phyloP scores from a whole-genome alignment of 441 rosid species.

The Melastoma candidum region DNA sequence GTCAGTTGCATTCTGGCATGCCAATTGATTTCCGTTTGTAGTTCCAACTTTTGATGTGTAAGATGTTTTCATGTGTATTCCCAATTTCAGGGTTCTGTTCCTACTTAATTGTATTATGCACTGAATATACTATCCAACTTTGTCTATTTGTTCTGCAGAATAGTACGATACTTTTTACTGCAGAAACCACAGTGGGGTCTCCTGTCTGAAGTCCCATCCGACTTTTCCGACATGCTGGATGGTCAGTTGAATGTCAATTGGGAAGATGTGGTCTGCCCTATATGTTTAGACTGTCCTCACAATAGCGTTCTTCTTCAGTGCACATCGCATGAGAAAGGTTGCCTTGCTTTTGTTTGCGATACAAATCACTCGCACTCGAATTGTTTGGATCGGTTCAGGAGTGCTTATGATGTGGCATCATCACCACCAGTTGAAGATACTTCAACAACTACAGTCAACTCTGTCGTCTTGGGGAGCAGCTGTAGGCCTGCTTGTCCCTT shows the following conservation, averaged over 20 bases:
- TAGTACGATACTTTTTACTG: too few relatives aligned
- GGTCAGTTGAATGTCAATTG: conserved; percentile 42
- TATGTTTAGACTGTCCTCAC: conserved; percentile 91
- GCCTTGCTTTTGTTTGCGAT: conserved; percentile 79
- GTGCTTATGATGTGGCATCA: conserved; percentile 55
- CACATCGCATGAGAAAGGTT: conserved; percentile 73
- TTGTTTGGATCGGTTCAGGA: conserved; percentile 81
- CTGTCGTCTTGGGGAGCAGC: conserved; percentile 29
- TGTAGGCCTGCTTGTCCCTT: conserved; percentile 69
- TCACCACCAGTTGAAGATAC: conserved; percentile 35
- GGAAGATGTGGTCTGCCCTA: conserved; percentile 82
- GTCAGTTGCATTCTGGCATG: too few relatives aligned
- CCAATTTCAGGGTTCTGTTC: too few relatives aligned
- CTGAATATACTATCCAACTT: too few relatives aligned
- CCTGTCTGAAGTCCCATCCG: conserved; percentile 6
- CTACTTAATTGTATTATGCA: too few relatives aligned
- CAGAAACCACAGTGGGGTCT: too few relatives aligned
- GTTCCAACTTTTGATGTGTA: too few relatives aligned
- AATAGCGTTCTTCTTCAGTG: conserved; percentile 84
- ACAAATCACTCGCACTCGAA: conserved; percentile 87
- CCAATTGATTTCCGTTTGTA: too few relatives aligned
- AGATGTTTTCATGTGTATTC: too few relatives aligned
- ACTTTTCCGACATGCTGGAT: conserved; percentile 31
- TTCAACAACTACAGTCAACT: conserved; percentile 20
- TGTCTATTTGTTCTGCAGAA: too few relatives aligned